phyloP scores from a whole-genome alignment of 495 filamentous ascomycete genomes.

The Pyrenula massariospora region DNA sequence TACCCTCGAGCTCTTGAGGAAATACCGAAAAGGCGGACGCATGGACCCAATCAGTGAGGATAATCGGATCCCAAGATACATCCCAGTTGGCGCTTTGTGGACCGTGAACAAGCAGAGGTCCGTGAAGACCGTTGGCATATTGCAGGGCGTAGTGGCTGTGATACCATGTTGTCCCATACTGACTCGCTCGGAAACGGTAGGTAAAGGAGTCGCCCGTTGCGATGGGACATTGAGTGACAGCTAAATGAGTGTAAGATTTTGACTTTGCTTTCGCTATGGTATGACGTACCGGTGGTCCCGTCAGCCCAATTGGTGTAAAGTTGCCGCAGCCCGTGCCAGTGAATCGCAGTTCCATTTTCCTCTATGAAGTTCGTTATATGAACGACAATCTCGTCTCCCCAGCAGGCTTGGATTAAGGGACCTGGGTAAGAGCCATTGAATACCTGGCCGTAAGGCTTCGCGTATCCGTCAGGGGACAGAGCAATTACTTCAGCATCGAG shows the following conservation, averaged over 20 bases:
- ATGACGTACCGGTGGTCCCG: slow-evolving; percentile 15
- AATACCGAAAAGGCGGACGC: slow-evolving; percentile 4
- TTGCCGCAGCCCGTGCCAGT: slow-evolving; percentile 41
- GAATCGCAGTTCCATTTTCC: slow-evolving; percentile 32
- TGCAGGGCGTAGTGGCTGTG: slow-evolving; percentile 50
- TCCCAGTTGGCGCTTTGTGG: slow-evolving; percentile 23
- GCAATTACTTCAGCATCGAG: neutral
- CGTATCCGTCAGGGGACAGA: neutral
- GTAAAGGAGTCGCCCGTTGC: slow-evolving; percentile 20
- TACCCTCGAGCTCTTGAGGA: neutral
- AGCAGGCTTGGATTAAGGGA: slow-evolving; percentile 10
- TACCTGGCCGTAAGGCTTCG: slow-evolving; percentile 6
- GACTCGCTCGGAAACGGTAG: slow-evolving; percentile 37
- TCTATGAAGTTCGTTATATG: slow-evolving; percentile 9
- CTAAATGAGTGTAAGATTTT: neutral
- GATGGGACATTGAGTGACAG: slow-evolving; percentile 19
- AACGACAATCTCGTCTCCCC: slow-evolving; percentile 11
- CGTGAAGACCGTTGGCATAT: slow-evolving; percentile 22
- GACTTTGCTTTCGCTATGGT: neutral
- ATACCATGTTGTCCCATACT: slow-evolving; percentile 53
- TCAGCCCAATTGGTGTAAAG: slow-evolving; percentile 31
- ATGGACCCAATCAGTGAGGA: slow-evolving; percentile 11
- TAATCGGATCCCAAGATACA: slow-evolving; percentile 12
- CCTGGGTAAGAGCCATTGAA: slow-evolving; percentile 10
- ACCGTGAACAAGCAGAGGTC: slow-evolving; percentile 28